Evolutionary conservation across 2,329 filamentous ascomycete species (phyloP), one percentile per base, ranked within the genome.

Genomic region (Dactylellina cionopaga): DNA sequence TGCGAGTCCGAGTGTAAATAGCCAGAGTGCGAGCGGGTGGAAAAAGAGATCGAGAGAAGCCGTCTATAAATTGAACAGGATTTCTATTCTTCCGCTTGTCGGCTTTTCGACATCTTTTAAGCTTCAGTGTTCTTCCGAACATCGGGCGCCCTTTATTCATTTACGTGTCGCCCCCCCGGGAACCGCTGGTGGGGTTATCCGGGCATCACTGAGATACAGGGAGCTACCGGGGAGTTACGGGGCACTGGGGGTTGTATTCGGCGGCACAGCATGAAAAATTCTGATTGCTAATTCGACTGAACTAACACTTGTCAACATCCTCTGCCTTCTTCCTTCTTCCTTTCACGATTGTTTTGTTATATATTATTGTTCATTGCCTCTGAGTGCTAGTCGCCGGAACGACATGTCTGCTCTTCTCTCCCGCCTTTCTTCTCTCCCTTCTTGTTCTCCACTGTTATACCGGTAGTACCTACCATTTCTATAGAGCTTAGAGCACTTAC

Each of bases 281-380:
- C 51, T 58, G 62, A 49, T 51, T 65, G 60, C 49, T 55, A 56
- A 62, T 52, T 27, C 39, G 15, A 19, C 6, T n/a, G 39, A 59
- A 58, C 43, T 62, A 72, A 72, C 68, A 72, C 68, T 49, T 72
- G 68, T 72, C 68, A 65, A 65, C 59, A 60, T 72, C 68, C 64
- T 44, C 51, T 33, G 19, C 31, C 19, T 46, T 46, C 35, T 22
- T 46, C 11, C 41, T 19, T 1, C 27, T 58, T 58, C 35, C 54
- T 33, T 58, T 58, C 27, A 35, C 39, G 37, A 58, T 41, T 41
- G 17, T 19, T n/a, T n/a, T n/a, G 2, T 3, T 25, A 29, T 11
- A 11, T 47, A 47, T 29, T 25, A 25, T 55, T 55, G 22, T 22
- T 27, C 22, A 6, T 35, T 35, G 31, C 37, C 37, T 25, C 41